A percentile compares a stretch with the other conserved stretches of the same genome.
Conservation (phyloP, 108 stramenopile genomes). For the Thalassiosira profunda region DNA sequence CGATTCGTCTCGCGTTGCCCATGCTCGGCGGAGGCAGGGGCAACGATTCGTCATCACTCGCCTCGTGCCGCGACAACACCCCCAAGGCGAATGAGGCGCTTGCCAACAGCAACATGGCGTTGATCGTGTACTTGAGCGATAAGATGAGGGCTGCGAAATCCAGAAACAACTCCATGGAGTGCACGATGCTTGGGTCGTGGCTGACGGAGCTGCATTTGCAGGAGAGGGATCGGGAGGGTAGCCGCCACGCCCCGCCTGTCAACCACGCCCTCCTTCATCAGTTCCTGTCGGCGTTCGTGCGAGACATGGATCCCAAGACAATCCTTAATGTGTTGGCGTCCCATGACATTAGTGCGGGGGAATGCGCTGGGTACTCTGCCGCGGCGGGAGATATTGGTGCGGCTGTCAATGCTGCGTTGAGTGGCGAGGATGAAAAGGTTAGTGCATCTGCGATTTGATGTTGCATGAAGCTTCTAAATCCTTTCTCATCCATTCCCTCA, state of each 20-base stretch:
- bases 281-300: slow-evolving; percentile 74
- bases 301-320: slow-evolving; percentile 82
- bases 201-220: slow-evolving; percentile 82
- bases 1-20: slow-evolving; percentile 75
- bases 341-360: slow-evolving; percentile 81
- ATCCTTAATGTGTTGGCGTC: slow-evolving; percentile 77
- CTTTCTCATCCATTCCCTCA: too few species aligned
- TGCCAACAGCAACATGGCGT: slow-evolving; percentile 63
- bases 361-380: slow-evolving; percentile 78
- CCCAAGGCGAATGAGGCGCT: slow-evolving; percentile 64
- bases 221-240: slow-evolving; percentile 48
- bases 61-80: too few species aligned
- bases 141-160: slow-evolving; percentile 79
- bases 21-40: slow-evolving; percentile 66
- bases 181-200: slow-evolving; percentile 92
- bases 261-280: slow-evolving; percentile 57
- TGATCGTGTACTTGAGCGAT: slow-evolving; percentile 82
- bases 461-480: too few species aligned
- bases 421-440: slow-evolving; percentile 57
- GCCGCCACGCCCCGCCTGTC: slow-evolving; percentile 22
- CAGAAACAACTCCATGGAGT: slow-evolving; percentile 70
- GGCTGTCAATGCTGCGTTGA: slow-evolving; percentile 74
- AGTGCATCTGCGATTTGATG: too few species aligned
- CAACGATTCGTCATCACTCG: too few species aligned
- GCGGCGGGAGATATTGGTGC: slow-evolving; percentile 77